Evolutionary conservation across 2,329 filamentous ascomycete genomes (phyloP), one percentile per base, ranked within the genome.

Genomic region (Penicillium digitatum): DNA sequence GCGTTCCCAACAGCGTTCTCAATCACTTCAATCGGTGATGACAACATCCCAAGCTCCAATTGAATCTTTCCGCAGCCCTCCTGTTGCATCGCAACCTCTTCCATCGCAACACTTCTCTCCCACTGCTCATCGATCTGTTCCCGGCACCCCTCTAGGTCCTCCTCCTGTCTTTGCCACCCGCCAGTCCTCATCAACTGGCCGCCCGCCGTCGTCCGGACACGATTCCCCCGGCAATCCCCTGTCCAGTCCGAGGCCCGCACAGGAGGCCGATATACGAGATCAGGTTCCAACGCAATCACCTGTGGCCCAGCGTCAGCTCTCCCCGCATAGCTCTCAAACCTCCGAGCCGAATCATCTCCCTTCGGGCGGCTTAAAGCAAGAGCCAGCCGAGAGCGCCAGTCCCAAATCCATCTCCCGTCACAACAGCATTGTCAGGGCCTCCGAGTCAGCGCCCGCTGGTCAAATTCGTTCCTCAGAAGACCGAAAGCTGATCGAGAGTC

Each of bases 311-410:
- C 57, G 62, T 12, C 62, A 66, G 9, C 48, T 64, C 37, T 65
- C 68, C 47, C 65, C 70, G 72, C 82, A 67, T 78, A 80, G 77
- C 72, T 66, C 66, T 18, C 66, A 66, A 14, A 60, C 66, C 5
- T 58, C 62, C 7, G 72, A 73, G 24, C 63, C 63, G 11, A 62
- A 63, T 26, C 66, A 63, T 12, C 63, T 63, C 43, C 70, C 75
- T 40, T 76, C 80, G 55, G 80, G 81, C 40, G 79, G 80, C 46
- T 80, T 80, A 60, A 87, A 90, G 52, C 82, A 87, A 65, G 88
- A 89, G 58, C 78, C 82, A 47, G 89, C 86, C 69, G 72, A 87
- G 50, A 92, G 88, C 66, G 84, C 93, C 48, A 93, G 88, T 69
- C 89, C 90, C 29, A 91, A 90, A 74, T 90, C 88, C 34, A 70